Evolutionary conservation across 108 stramenopile genomes (phyloP), one percentile per base, ranked within the genome.

Genomic region (Skeletonema costatum): DNA sequence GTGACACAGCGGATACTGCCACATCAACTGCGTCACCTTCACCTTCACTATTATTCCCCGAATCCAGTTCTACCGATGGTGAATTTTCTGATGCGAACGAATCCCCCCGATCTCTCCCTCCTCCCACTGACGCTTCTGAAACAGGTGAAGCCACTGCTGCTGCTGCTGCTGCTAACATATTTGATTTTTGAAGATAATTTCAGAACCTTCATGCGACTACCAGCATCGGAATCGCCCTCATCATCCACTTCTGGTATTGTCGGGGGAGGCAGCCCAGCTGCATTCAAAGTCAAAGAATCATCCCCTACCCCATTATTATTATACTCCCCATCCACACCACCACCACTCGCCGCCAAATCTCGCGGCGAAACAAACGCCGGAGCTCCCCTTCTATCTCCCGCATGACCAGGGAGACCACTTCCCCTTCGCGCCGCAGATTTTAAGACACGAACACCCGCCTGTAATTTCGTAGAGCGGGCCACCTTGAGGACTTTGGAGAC

Each of bases 401-500:
- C 68, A 69, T 79, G 81, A n/a, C 73, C 35, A 13, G 80, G 75
- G 35, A 66, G 68, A n/a, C 75, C 83, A 73, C 38, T 80, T 63
- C 25, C 82, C 71, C 46, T 78, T 56, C 68, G 71, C 6, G 86
- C 84, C 0, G 85, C 85, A 25, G 71, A 75, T 69, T 92, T 94
- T 11, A 93, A 74, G 2, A 81, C 69, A 68, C 88, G 86, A n/a
- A 90, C 84, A 6, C 89, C 83, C 3, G 88, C 75, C 61, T 92
- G 91, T 17, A 80, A 77, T 35, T 87, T 70, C 25, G 92, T 76
- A 60, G 83, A 79, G 21, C 94, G 86, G 13, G 89, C 92, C 19
- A 73, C 82, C 68, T 95, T 95, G 44, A 85, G 83, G 16, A 91
- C 78, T 50, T 75, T 84, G n/a, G 79, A 73, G 4, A 95, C 92